Base-by-base conservation (phyloP, 2,329 filamentous ascomycete genomes). In the Metarhizium rileyi region DNA sequence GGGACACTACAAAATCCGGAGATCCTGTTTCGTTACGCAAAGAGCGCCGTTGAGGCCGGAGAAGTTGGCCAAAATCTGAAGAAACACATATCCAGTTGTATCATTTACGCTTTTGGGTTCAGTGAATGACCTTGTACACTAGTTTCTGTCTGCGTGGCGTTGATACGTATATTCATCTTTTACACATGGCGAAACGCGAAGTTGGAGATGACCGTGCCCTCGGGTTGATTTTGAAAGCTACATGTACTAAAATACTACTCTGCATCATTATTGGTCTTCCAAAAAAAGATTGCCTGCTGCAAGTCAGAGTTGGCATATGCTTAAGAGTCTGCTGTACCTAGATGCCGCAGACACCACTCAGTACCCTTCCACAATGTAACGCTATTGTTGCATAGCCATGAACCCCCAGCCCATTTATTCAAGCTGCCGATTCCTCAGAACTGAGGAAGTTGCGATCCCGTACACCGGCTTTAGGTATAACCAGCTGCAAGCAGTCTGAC, bases 1-100 rank as follows among this genome's bases (percentile, higher is more conserved):
- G 66, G 66, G 61, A 67, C 44, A 68, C 66, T 1, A 57, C 53
- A 4, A 57, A 52, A 41, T 44, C 56, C 30, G 23, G n/a, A 2
- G 35, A 30, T 7, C 47, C 43, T 20, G 50, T 48, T n/a, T 46
- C 49, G 8, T 27, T 27, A 35, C 40, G 26, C 18, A 20, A 22
- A 6, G 38, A 27, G 8, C 26, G 45, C 22, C 16, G 30, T 30
- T 47, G 38, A 42, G n/a, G 35, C 12, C 10, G 5, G 30, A 5
- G 9, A 33, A 20, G 16, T 20, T 22, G 35, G 35, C 35, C 16
- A 6, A 20, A 8, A 8, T 20, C 35, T 33, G 9, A 12, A 28
- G 12, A 14, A 1, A 1, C 8, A 33, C 7, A 33, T 16, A 33
- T 33, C 30, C 12, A 16, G 30, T 14, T 16, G 16, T 12, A 33